These are phyloP conservation scores for Raphanus sativus DNA, from an alignment of 345 rosid species.

Conservation along the genomic window DNA sequence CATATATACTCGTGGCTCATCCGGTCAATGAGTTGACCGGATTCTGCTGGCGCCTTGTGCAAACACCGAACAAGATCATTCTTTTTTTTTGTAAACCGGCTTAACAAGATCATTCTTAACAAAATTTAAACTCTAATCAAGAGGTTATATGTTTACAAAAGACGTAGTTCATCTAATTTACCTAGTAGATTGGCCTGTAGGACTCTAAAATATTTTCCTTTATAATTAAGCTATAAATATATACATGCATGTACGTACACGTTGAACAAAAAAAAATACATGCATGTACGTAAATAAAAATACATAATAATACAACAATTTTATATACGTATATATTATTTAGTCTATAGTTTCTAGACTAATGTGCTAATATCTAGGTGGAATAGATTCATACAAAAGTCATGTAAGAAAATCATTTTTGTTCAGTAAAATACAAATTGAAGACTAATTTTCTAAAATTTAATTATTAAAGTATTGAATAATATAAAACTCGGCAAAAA, in stretches of 20 bases:
- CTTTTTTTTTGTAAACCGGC: too few relatives aligned
- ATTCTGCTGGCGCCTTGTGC: background rate
- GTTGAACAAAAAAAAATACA: too few relatives aligned
- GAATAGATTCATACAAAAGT: background rate
- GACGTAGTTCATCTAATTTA: background rate
- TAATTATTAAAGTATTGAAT: background rate
- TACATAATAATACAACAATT: background rate
- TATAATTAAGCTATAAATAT: background rate
- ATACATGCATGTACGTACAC: background rate
- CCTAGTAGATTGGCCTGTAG: background rate
- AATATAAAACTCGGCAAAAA: background rate
- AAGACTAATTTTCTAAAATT: too few relatives aligned
- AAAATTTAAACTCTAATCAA: slow-evolving; percentile 6
- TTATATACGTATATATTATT: background rate
- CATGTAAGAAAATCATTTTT: background rate
- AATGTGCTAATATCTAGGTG: background rate
- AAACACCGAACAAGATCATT: too few relatives aligned
- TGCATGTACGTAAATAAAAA: too few relatives aligned
- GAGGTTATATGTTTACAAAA: background rate
- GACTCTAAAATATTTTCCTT: background rate
- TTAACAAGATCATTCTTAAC: slow-evolving; percentile 8
- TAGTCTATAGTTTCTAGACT: background rate
- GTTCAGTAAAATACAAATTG: background rate
- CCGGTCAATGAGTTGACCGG: background rate
- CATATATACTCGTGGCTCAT: background rate